A percentile compares a stretch with the other conserved stretches of the same genome.
Evolutionary conservation across 495 filamentous ascomycete genomes (phyloP).

Genomic region (Darksidea phi): DNA sequence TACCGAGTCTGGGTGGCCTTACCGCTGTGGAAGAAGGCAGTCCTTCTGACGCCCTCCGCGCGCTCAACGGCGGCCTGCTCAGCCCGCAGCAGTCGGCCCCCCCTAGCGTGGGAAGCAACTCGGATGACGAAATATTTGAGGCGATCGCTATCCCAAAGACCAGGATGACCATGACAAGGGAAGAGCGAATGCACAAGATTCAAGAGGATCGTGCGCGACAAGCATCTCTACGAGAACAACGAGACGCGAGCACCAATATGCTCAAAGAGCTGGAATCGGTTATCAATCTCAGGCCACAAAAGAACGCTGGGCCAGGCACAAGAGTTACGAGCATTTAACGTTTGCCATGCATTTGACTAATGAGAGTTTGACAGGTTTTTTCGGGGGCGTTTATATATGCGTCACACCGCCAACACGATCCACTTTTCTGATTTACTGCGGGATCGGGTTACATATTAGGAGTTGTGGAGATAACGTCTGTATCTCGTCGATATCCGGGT

Average conservation of each 20-base stretch:
- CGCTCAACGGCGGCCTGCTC: constrained; percentile 63
- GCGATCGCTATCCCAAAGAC: constrained; percentile 70
- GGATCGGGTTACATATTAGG: no score
- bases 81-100: constrained; percentile 42
- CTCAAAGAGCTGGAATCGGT: constrained; percentile 87
- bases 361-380: neutral
- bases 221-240: constrained; percentile 64
- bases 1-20: constrained; percentile 74
- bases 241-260: constrained; percentile 81
- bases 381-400: neutral
- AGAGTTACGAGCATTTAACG: constrained; percentile 31
- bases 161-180: constrained; percentile 73
- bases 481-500: no score
- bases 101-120: constrained; percentile 44
- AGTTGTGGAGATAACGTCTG: no score
- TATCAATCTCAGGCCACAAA: constrained; percentile 69
- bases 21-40: constrained; percentile 84
- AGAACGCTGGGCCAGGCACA: constrained; percentile 19
- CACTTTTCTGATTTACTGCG: no score
- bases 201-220: constrained; percentile 77
- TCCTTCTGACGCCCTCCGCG: constrained; percentile 70
- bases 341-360: constrained; percentile 14
- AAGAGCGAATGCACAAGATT: constrained; percentile 85
- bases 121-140: constrained; percentile 81
- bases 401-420: neutral